A percentile compares a stretch with the other conserved stretches of the same genome.
Evolutionary conservation across 2,329 filamentous ascomycete genomes (phyloP).

Genomic region (Exutisphaerella laricina): DNA sequence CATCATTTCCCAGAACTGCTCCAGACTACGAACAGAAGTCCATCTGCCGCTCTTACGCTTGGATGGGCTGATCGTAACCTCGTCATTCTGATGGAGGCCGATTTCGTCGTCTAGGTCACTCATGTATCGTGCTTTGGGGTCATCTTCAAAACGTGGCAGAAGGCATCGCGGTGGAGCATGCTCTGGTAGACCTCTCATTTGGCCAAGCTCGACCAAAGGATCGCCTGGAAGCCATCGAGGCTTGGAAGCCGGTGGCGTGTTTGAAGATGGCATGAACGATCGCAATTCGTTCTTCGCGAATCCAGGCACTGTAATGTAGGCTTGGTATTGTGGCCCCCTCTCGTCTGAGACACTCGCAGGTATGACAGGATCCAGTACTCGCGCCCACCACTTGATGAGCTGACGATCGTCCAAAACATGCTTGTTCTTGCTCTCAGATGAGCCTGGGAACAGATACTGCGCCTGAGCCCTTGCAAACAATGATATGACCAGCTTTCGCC

Average conservation of each 20-base stretch:
- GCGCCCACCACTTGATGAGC: conserved; percentile 94
- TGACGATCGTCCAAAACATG: conserved; percentile 89
- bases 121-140: conserved; percentile 86
- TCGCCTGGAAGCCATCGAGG: conserved; percentile 55
- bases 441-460: conserved; percentile 93
- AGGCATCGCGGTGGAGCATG: conserved; percentile 67
- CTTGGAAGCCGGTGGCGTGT: conserved; percentile 6
- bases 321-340: conserved; percentile 46
- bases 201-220: conserved; percentile 67
- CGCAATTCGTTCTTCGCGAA: conserved; percentile 74
- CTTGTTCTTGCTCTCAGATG: conserved; percentile 75
- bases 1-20: conserved; percentile 99
- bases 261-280: conserved; percentile 62
- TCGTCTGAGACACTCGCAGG: conserved; percentile 34
- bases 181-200: conserved; percentile 47
- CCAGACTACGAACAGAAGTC: conserved; percentile 75
- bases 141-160: conserved; percentile 87
- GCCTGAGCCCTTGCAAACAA: conserved; percentile 88
- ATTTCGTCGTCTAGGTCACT: conserved; percentile 79
- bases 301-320: conserved; percentile 81
- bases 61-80: conserved; percentile 32
- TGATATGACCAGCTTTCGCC: conserved; percentile 61
- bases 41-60: conserved; percentile 61
- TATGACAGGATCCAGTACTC: conserved; percentile 72
- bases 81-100: conserved; percentile 25